Base-by-base conservation (phyloP, 192 early-diverging fungal species). In the Coemansia sp. region DNA sequence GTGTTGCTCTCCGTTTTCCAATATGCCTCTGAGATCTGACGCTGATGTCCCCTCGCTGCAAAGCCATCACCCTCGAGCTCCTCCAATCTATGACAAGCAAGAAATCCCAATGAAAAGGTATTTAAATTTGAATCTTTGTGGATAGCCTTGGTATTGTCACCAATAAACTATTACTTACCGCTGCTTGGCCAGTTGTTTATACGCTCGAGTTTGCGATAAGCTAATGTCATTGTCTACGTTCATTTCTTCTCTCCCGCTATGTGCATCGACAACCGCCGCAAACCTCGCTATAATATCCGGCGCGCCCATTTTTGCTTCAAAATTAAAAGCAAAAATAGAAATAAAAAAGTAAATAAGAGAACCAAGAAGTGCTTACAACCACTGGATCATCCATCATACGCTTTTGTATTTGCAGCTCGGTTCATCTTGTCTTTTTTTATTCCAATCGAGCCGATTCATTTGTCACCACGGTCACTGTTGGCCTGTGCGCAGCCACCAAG, bases 1-100 rank as follows among this genome's bases (percentile, higher is more conserved):
- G 85, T 86, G 46, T 44, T 73, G 68, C 78, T 65, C 59, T 84
- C 85, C 1, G 78, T 22, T 27, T 66, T 70, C 85, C 85, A 86
- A 55, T 67, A 67, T 10, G 42, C n/a, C 38, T 40, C 61, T 3
- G 40, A 41, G 34, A n/a, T 60, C 46, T 61, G 55, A 10, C 20
- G 41, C 12, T 60, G 68, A 12, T 27, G 15, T 9, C 60, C 66
- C 3, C 36, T 43, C 8, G 52, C 44, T 10, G 61, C 41, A 66
- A 71, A 72, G 18, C 31, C 38, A 12, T 40, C 65, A 22, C 40
- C 24, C 4, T 29, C 47, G 12, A 73, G 20, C 0, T 42, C 41
- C 33, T 70, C 63, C 22, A 54, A 62, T 27, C 73, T 75, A 75
- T 29, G 3, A 44, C 49, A 61, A 18, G 29, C 33, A 60, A 60